Percentiles rank a stretch among this genome's conserved stretches.
These are phyloP conservation scores for Diaporthe vaccinii DNA, from an alignment of 2,329 filamentous ascomycete genomes.

Conservation along the genomic window DNA sequence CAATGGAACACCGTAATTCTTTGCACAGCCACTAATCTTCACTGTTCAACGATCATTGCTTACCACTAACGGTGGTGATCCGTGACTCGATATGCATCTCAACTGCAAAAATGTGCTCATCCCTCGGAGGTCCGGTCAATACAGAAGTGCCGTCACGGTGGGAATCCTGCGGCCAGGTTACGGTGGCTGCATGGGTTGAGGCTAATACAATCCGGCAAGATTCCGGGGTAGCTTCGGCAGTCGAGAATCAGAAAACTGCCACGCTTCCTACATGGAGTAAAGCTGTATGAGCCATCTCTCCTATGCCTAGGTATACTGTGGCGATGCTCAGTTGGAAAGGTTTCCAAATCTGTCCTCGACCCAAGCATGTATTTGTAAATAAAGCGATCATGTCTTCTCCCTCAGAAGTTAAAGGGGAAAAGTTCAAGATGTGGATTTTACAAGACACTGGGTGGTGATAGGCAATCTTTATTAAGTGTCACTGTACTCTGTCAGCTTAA, in stretches of 20 bases:
- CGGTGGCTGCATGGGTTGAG: background rate
- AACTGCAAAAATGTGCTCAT: background rate
- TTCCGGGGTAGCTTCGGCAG: background rate
- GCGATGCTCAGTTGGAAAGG: background rate
- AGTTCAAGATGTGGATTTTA: too few relatives aligned
- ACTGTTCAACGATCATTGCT: background rate
- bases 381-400: background rate
- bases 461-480: background rate
- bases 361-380: background rate
- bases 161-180: background rate
- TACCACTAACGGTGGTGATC: background rate
- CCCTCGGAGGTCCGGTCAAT: background rate
- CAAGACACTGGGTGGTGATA: fast-evolving
- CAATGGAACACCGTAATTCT: constrained; percentile 6
- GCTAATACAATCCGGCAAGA: background rate
- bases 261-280: background rate
- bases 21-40: constrained; percentile 15
- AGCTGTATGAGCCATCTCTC: background rate
- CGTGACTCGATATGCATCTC: background rate
- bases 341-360: too few relatives aligned
- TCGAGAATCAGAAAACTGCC: background rate
- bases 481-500: too few relatives aligned
- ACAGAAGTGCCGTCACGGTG: background rate
- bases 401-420: background rate
- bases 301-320: background rate